Evolutionary conservation across 2,329 filamentous ascomycete species (phyloP), one percentile per base, ranked within the genome.

Genomic region (Triangularia verruculosa): DNA sequence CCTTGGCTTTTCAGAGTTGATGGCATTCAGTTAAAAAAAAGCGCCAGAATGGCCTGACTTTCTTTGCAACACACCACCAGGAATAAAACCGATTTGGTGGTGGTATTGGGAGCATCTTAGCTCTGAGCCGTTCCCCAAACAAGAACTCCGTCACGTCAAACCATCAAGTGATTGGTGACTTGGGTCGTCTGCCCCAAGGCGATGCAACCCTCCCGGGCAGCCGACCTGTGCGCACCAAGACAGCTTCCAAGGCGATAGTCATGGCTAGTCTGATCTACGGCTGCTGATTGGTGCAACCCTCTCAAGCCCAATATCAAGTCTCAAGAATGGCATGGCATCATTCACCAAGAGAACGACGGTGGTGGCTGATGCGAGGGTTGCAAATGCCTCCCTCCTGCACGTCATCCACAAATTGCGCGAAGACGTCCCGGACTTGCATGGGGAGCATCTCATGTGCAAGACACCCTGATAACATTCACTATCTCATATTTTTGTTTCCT

Each of bases 41-140:
- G n/a, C 39, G 5, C 57, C 57, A 28, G 28, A 59, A 47, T 57
- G 54, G 51, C 12, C 28, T 60, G 57, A 54, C 51, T 52, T 47
- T 59, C 57, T 39, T 25, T 39, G 32, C 11, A 30, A 34, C 24
- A 56, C 53, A 59, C 47, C 61, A 58, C 43, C 53, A 64, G 66
- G 66, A 69, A 68, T 63, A 30, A 60, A 61, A 59, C 64, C 67
- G 66, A 67, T 67, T 67, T 66, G 64, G 61, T 34, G 54, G 56
- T 56, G 32, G 20, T 24, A 54, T 24, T 54, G 51, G 25, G 20
- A 28, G 6, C 3, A 27, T 54, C 51, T 54, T 54, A 24, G 51
- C 51, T 54, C 27, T 54, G 13, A n/a, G 17, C 27, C 20, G 56
- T 25, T 47, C 17, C 43, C 43, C 24, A 30, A 28, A 53, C 25